A percentile compares a stretch with the other conserved stretches of the same genome.
Evolutionary conservation across 2,329 filamentous ascomycete genomes (phyloP).

Genomic region (Plenodomus lindquistii): DNA sequence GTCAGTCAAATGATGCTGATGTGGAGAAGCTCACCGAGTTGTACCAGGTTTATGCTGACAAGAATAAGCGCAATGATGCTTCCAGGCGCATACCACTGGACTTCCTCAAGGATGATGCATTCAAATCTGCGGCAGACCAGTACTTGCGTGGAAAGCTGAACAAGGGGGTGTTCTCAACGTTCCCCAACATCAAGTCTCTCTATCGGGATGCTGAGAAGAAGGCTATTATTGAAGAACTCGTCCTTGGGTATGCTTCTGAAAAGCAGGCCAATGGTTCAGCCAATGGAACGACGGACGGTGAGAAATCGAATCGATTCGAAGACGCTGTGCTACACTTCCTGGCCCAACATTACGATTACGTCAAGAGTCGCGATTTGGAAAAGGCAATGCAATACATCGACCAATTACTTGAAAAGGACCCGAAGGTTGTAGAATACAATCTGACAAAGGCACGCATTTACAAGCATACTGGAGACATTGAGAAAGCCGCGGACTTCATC

Average conservation of each 20-base stretch:
- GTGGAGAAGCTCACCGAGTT: constrained; percentile 73
- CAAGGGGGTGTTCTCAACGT: constrained; percentile 93
- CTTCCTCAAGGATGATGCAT: constrained; percentile 80
- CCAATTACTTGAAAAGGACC: constrained; percentile 76
- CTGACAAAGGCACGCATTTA: constrained; percentile 95
- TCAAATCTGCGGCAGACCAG: constrained; percentile 73
- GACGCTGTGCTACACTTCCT: constrained; percentile 89
- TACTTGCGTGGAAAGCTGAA: constrained; percentile 86
- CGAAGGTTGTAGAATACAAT: constrained; percentile 84
- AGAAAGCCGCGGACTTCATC: constrained; percentile 84
- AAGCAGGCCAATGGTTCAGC: constrained; percentile 56
- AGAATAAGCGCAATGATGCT: constrained; percentile 82
- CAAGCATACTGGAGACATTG: constrained; percentile 82
- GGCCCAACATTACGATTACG: constrained; percentile 95
- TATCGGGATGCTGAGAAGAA: constrained; percentile 81
- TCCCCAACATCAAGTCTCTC: constrained; percentile 93
- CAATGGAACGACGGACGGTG: constrained; percentile 55
- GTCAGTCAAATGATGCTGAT: constrained; percentile 62
- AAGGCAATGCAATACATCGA: constrained; percentile 85
- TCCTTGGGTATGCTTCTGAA: constrained; percentile 74
- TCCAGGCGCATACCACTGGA: constrained; percentile 85
- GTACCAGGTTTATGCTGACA: constrained; percentile 81
- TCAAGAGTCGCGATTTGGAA: constrained; percentile 77
- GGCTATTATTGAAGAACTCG: constrained; percentile 72
- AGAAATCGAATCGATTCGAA: constrained; percentile 64